Base-by-base conservation (phyloP, 2,329 filamentous ascomycete genomes). In the Sporothrix dimorphospora region DNA sequence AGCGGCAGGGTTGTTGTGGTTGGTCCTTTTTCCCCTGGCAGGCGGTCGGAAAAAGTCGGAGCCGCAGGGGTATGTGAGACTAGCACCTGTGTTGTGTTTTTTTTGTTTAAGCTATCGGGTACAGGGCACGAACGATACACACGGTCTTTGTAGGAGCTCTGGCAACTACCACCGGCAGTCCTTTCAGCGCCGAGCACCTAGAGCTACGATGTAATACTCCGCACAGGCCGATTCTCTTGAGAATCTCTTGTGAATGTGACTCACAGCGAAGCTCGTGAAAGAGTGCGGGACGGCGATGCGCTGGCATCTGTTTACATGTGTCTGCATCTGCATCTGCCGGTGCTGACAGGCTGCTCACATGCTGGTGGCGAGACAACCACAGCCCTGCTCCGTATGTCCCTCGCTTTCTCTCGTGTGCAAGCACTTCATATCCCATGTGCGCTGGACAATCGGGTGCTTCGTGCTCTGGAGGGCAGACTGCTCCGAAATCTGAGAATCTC, bases 1-100 rank as follows among this genome's bases (percentile, higher is more conserved):
- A 24, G 40, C 14, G 40, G 38, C 53, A 70, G 42, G 42, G 68
- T 19, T 47, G 12, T 61, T 12, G 38, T 63, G 49, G 66, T 40
- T 45, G 19, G n/a, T 11, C 7, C n/a, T 11, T n/a, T n/a, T 47
- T 24, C 24, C 24, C 53, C 53, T 69, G 65, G 65, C 19, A 51
- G 21, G 45, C 30, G 19, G 6, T 63, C 71, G 71, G 71, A 34
- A 69, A 24, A 72, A 72, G 53, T 69, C 71, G 71, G 71, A 72
- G 55, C 14, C 16, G 27, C n/a, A 53, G 55, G 53, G 55, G 59
- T 47, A 47, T 34, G 47, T 27, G 59, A 63, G 34, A 67, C 45
- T 49, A 40, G 55, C 30, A 53, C 19, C 30, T 24, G 47, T 30
- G n/a, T 8, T n/a, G 24, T 27, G 40, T 30, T 66, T 47, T 47